These are phyloP conservation scores for Tulasnella sp. DNA, from an alignment of 768 basidiomycete genomes.

Conservation along the genomic window DNA sequence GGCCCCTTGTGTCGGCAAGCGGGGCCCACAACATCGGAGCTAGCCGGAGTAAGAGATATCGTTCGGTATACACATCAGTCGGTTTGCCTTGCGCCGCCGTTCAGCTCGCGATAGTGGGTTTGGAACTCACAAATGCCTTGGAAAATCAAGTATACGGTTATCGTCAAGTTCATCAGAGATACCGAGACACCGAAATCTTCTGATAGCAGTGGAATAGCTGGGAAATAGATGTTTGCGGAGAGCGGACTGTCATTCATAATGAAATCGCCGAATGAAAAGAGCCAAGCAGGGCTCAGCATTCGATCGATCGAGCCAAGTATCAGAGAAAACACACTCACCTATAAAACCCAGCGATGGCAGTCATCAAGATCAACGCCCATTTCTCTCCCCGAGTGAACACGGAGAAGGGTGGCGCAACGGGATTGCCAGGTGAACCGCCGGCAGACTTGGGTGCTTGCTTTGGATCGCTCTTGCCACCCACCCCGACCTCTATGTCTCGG, in stretches of 20 bases:
- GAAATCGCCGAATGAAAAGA: neutral
- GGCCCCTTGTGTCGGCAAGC: slow-evolving; percentile 60
- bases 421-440: neutral
- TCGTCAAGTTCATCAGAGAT: slow-evolving; percentile 74
- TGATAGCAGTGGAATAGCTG: slow-evolving; percentile 64
- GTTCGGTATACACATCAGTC: neutral
- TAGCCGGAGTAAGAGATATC: slow-evolving; percentile 24
- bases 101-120: neutral
- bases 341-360: slow-evolving; percentile 23
- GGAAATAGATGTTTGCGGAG: slow-evolving; percentile 35
- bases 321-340: slow-evolving; percentile 11
- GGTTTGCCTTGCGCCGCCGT: neutral
- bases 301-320: neutral
- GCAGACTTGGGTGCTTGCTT: neutral
- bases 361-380: slow-evolving; percentile 23
- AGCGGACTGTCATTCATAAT: slow-evolving; percentile 29
- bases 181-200: slow-evolving; percentile 58
- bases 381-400: slow-evolving; percentile 26
- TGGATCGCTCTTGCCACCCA: neutral
- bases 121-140: slow-evolving; percentile 54
- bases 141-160: slow-evolving; percentile 70
- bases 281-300: too few relatives aligned
- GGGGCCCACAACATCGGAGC: slow-evolving; percentile 62
- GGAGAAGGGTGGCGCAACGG: neutral
- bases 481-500: neutral